Conservation (phyloP, 768 basidiomycete species). For the Tulasnella sp. region DNA sequence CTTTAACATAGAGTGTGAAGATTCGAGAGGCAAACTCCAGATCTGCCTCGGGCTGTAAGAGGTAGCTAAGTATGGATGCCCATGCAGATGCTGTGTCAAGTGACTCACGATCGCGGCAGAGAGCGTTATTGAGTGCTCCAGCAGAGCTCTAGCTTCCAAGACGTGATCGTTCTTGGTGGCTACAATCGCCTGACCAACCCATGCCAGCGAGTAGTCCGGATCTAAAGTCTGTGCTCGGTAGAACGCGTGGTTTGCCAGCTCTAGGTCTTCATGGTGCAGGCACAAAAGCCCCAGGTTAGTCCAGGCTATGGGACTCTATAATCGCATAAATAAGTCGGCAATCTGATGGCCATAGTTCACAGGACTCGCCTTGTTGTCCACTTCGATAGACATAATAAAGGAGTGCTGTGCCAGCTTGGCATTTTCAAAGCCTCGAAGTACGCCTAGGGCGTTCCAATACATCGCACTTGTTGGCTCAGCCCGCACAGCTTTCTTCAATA, state of each 20-base stretch:
- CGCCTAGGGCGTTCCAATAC: conserved; percentile 83
- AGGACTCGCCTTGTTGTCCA: conserved; percentile 67
- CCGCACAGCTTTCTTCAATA: conserved; percentile 67
- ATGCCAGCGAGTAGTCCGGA: conserved; percentile 81
- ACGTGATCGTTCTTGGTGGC: conserved; percentile 58
- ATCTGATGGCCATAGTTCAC: background rate
- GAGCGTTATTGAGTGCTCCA: conserved; percentile 69
- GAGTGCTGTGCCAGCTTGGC: conserved; percentile 84
- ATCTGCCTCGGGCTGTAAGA: conserved; percentile 69
- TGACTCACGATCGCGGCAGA: conserved; percentile 55
- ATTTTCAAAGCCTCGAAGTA: conserved; percentile 61
- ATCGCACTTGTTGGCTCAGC: conserved; percentile 64
- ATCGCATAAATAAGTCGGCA: conserved; percentile 26
- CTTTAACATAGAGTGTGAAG: conserved; percentile 44
- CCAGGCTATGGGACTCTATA: conserved; percentile 73
- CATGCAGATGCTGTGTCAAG: background rate
- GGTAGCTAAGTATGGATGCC: background rate
- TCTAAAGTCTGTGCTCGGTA: conserved; percentile 85
- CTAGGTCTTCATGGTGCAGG: conserved; percentile 68
- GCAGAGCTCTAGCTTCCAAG: conserved; percentile 59
- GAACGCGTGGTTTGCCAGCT: conserved; percentile 82
- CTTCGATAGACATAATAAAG: conserved; percentile 82
- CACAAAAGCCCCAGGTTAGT: conserved; percentile 85
- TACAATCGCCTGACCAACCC: conserved; percentile 84
- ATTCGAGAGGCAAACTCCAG: conserved; percentile 64